These are phyloP conservation scores for Nakazawaea peltata DNA, from an alignment of 805 yeast genomes.

Conservation along the genomic window DNA sequence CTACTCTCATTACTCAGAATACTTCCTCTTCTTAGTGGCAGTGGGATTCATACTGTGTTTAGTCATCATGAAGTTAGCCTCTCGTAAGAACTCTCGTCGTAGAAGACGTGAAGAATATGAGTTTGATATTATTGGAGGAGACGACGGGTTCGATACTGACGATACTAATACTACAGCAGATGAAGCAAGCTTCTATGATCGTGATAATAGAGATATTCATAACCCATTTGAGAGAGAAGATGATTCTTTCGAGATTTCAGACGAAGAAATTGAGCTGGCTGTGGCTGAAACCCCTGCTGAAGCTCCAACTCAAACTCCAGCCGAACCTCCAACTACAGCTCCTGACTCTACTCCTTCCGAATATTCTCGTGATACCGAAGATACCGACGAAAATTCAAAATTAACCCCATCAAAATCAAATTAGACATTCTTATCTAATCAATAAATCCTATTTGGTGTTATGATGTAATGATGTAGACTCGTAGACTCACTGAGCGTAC, in stretches of 20 bases:
- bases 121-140: slow-evolving; percentile 70
- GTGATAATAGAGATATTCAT: slow-evolving; percentile 6
- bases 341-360: no score
- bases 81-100: slow-evolving; percentile 30
- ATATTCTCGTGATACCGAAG: not conserved
- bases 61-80: slow-evolving; percentile 32
- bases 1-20: slow-evolving; percentile 47
- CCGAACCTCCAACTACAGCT: not conserved
- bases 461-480: no score
- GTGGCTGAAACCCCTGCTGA: slow-evolving; percentile 10
- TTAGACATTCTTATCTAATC: no score
- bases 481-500: no score
- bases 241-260: slow-evolving; percentile 11
- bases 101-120: slow-evolving; percentile 67
- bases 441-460: no score
- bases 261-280: slow-evolving; percentile 13
- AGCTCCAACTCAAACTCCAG: not conserved
- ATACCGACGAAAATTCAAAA: no score
- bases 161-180: slow-evolving; percentile 31
- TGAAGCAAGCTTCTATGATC: slow-evolving; percentile 14
- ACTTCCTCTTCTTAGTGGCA: slow-evolving; percentile 50
- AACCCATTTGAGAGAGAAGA: slow-evolving; percentile 7
- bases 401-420: no score
- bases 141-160: slow-evolving; percentile 27
- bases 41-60: slow-evolving; percentile 45